A percentile compares a stretch with the other conserved stretches of the same genome.
Evolutionary conservation across 345 rosid species (phyloP).

Genomic region (Eucalyptus tenuipes): DNA sequence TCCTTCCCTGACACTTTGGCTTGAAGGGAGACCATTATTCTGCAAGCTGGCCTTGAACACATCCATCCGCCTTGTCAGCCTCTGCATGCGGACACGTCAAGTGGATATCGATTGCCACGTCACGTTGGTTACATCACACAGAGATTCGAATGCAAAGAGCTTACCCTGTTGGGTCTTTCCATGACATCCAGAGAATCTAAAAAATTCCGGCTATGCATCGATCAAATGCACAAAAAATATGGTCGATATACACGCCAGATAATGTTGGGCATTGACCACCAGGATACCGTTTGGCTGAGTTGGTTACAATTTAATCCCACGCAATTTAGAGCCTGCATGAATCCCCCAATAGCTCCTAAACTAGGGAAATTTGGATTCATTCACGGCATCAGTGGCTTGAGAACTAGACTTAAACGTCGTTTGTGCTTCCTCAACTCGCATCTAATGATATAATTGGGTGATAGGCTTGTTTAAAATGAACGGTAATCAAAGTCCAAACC

Average conservation of each 20-base stretch:
- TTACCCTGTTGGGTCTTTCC: neutral
- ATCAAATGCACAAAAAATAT: neutral
- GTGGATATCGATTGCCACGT: neutral
- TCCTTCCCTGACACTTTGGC: neutral
- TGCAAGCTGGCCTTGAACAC: neutral
- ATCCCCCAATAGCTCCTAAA: neutral
- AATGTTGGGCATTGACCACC: neutral
- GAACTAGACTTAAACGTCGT: neutral
- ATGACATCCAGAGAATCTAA: neutral
- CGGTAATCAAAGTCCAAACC: neutral
- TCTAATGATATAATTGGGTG: accelerated
- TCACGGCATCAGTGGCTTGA: neutral
- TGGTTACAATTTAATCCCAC: neutral
- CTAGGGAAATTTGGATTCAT: neutral
- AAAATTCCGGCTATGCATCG: accelerated
- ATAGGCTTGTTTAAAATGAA: neutral
- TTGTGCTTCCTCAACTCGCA: neutral
- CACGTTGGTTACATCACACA: neutral
- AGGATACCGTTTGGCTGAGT: neutral
- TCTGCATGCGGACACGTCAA: neutral
- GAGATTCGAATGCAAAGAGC: neutral
- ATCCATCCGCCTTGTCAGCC: neutral
- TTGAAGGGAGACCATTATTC: neutral
- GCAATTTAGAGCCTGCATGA: neutral
- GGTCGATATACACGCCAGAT: neutral